phyloP scores from a whole-genome alignment of 352 stramenopile genomes.

The Phytophthora pluvialis region DNA sequence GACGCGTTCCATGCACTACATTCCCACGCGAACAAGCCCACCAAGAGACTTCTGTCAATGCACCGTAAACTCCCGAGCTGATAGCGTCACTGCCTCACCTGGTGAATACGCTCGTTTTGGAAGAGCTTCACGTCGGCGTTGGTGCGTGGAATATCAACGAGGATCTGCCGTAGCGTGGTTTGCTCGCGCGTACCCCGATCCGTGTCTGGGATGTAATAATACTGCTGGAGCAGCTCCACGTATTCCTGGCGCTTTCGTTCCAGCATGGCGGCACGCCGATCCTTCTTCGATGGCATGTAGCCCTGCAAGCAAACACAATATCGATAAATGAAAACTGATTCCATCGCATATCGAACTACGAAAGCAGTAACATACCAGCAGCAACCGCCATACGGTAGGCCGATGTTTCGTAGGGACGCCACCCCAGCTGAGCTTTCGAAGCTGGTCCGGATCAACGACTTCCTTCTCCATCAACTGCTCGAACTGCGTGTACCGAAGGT shows the following conservation, averaged over 20 bases:
- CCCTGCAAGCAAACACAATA: slow-evolving; percentile 46
- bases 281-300: slow-evolving; percentile 96
- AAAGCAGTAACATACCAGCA: slow-evolving; percentile 77
- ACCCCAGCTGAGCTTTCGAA: slow-evolving; percentile 93
- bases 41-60: neutral
- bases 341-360: neutral
- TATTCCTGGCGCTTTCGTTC: slow-evolving; percentile 97
- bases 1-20: slow-evolving; percentile 93
- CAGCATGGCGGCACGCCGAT: slow-evolving; percentile 91
- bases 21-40: slow-evolving; percentile 2
- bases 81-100: slow-evolving; percentile 46
- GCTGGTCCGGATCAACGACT: slow-evolving; percentile 89
- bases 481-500: slow-evolving; percentile 81
- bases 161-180: slow-evolving; percentile 94
- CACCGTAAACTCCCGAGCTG: neutral
- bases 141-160: slow-evolving; percentile 99
- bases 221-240: slow-evolving; percentile 92
- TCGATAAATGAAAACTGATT: neutral
- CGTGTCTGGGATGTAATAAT: slow-evolving; percentile 97
- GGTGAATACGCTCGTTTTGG: slow-evolving; percentile 93
- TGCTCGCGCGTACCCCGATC: slow-evolving; percentile 95
- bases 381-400: slow-evolving; percentile 94
- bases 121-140: slow-evolving; percentile 97
- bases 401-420: slow-evolving; percentile 89
- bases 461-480: slow-evolving; percentile 69